A percentile compares a stretch with the other conserved stretches of the same genome.
Evolutionary conservation across 768 basidiomycete species (phyloP).

Genomic region (Lactarius tabidus): DNA sequence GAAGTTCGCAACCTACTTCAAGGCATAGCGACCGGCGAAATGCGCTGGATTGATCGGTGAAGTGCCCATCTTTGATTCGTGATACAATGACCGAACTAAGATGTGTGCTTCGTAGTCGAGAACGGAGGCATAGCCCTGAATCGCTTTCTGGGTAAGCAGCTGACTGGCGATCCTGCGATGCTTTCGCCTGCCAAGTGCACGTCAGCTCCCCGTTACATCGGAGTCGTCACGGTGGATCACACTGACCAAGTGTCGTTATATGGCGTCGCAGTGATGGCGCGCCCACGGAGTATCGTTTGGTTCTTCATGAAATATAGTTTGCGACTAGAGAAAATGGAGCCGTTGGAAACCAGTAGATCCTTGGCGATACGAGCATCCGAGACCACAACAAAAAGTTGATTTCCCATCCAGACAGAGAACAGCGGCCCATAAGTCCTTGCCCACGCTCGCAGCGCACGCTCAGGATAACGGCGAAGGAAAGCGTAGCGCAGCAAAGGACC

Average conservation of each 20-base stretch:
- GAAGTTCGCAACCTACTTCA: constrained; percentile 24
- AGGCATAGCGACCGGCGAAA: constrained; percentile 37
- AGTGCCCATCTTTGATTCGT: constrained; percentile 32
- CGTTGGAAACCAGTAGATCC: constrained; percentile 44
- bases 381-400: constrained; percentile 45
- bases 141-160: constrained; percentile 35
- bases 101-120: constrained; percentile 41
- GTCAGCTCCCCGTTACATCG: background rate
- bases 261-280: constrained; percentile 43
- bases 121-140: constrained; percentile 36
- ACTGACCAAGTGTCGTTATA: constrained; percentile 43
- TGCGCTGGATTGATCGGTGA: constrained; percentile 39
- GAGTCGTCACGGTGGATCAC: background rate
- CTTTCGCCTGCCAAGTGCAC: constrained; percentile 34
- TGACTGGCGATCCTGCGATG: constrained; percentile 40
- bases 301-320: constrained; percentile 45
- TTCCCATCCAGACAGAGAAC: constrained; percentile 45
- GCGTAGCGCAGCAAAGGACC: constrained; percentile 32
- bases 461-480: constrained; percentile 41
- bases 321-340: constrained; percentile 45
- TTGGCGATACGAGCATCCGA: constrained; percentile 43
- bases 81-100: constrained; percentile 38
- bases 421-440: constrained; percentile 41
- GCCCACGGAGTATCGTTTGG: constrained; percentile 41
- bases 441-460: constrained; percentile 42